These are phyloP conservation scores for Cucurbita ficifolia DNA, from an alignment of 306 rosid genomes.

Conservation along the genomic window DNA sequence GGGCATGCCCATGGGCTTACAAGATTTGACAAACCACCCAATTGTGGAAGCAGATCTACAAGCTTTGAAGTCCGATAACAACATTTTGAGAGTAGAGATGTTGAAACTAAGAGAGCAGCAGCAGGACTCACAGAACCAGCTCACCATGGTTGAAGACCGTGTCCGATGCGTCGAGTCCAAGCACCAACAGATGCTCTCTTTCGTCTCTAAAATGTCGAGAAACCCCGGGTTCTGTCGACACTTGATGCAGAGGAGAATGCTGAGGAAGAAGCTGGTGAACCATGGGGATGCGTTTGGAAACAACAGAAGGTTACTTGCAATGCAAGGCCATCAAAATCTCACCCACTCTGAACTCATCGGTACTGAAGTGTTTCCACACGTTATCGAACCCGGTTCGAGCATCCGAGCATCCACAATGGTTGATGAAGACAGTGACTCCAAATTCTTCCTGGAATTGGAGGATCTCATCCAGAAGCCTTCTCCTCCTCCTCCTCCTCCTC, in stretches of 20 bases:
- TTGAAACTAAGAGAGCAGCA: slow-evolving; percentile 48
- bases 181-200: slow-evolving; percentile 46
- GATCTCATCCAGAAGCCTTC: slow-evolving; percentile 52
- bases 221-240: slow-evolving; percentile 30
- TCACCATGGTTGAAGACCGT: slow-evolving; percentile 33
- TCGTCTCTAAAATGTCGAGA: slow-evolving; percentile 38
- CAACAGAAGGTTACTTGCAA: slow-evolving; percentile 37
- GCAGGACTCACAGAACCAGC: slow-evolving; percentile 33
- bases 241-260: slow-evolving; percentile 27
- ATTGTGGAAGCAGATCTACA: slow-evolving; percentile 43
- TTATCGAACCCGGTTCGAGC: slow-evolving; percentile 2
- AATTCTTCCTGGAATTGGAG: slow-evolving; percentile 59
- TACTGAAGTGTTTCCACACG: slow-evolving; percentile 20
- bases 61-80: slow-evolving; percentile 48
- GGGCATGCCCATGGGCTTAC: neutral
- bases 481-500: no score
- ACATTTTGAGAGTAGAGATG: slow-evolving; percentile 39
- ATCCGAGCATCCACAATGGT: slow-evolving; percentile 9
- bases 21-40: slow-evolving; percentile 20
- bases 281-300: slow-evolving; percentile 26
- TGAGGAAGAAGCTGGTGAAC: slow-evolving; percentile 19
- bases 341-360: slow-evolving; percentile 19
- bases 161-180: slow-evolving; percentile 32
- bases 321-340: slow-evolving; percentile 16
- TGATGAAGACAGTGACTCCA: slow-evolving; percentile 52